Evolutionary conservation across 225 moss, liverwort and hornwort genomes (phyloP), one percentile per base, ranked within the genome.

Genomic region (Straminergon stramineum): DNA sequence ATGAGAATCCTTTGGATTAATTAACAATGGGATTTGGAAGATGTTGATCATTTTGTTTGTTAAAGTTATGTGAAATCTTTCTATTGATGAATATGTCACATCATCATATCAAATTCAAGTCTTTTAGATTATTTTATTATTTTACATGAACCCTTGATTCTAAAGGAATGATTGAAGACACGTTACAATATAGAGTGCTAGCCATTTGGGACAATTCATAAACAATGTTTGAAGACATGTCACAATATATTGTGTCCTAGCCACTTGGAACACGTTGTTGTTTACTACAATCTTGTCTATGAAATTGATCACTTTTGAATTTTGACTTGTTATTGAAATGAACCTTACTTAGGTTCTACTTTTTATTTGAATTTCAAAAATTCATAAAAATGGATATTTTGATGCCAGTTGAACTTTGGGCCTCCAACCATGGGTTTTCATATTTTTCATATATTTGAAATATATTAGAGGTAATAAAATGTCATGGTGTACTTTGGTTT

Each of bases 261-360:
- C 11, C 5, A 76, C 20, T 32, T 7, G 2, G 2, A 0, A 32
- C 8, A 77, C 55, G 19, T 53, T 13, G 61, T 61, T 61, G 22
- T 55, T 23, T 1, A 35, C 23, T 1, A 7, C 77, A 14, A 22
- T 77, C 34, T 77, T 53, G 0, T 3, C 7, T 3, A 35, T 21
- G 2, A 77, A 77, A 77, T 53, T 31, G 5, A 14, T 22, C 11
- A 53, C 8, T 53, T 76, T 77, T 34, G 13, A 53, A 53, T 22
- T 52, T 8, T 14, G 22, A 52, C 4, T 76, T 0, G 2, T 3
- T 0, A 35, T 35, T 35, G 3, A 34, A 76, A 52, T 13, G 32
- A 52, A 21, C 4, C 13, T 76, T 27, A 7, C 0, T 0, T 48
- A 9, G 5, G 2, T 20, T 35, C 14, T 22, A 55, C 4, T 55